Evolutionary conservation across 2,329 filamentous ascomycete genomes (phyloP), one percentile per base, ranked within the genome.

Genomic region (Sporothrix inflata): DNA sequence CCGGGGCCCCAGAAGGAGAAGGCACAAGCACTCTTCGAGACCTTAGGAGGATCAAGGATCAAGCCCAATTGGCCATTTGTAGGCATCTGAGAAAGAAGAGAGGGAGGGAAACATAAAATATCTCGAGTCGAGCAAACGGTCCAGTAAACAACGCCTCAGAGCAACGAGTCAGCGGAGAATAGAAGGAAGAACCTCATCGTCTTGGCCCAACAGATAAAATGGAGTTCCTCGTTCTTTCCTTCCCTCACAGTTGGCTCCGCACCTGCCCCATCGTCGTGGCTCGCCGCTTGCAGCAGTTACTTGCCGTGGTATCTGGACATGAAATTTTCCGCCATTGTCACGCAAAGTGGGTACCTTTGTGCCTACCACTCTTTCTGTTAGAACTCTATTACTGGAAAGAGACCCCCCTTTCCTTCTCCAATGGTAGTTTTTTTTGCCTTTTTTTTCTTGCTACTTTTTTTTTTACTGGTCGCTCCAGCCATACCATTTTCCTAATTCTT

Each of bases 361-460:
- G n/a, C 49, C 69, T 73, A 73, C 51, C 71, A 74, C 51, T 55
- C 21, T 14, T 14, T 63, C 38, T 21, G 30, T 3, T 34, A 6
- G 8, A 8, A 24, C 21, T n/a, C 4, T 63, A 19, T 3, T 24
- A 19, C 9, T 24, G 9, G 9, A 24, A 11, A 16, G 60, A n/a
- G 24, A 34, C 27, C 24, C 24, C 45, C 45, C 45, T 12, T 42
- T 47, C 61, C 42, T 71, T 72, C 60, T 27, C 49, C 51, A 49
- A 49, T 61, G 16, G 27, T 7, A 9, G 27, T 34, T 66, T 66
- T 40, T 71, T 66, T 40, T 71, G 27, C 24, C 53, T 57, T 49
- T 68, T 65, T 71, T 74, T 71, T 73, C 72, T 73, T 75, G 69
- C 53, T 69, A 60, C 61, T 74, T 69, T 53, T 51, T 49, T 67